phyloP scores from a whole-genome alignment of 177 flowering plant species.

The Vitis hybrid region DNA sequence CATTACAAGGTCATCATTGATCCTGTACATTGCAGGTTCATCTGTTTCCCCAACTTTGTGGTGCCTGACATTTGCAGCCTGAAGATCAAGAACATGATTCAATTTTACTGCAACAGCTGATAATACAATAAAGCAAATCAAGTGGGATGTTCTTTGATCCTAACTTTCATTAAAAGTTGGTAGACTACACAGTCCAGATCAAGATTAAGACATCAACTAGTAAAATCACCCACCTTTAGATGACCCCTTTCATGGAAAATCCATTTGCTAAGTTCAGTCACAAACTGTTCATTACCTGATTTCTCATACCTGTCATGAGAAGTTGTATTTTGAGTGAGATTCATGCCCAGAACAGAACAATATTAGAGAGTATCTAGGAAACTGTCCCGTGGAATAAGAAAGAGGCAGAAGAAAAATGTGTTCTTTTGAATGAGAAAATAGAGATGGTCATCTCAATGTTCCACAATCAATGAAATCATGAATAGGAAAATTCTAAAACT shows the following conservation, averaged over 20 bases:
- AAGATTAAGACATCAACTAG: background rate
- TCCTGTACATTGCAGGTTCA: constrained; percentile 91
- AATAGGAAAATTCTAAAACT: no score
- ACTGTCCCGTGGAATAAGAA: no score
- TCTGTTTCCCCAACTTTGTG: constrained; percentile 75
- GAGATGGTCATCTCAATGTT: no score
- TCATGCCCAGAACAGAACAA: background rate
- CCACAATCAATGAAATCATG: no score
- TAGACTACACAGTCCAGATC: background rate
- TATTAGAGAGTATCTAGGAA: no score
- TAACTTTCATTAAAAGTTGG: no score
- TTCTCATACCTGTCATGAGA: constrained; percentile 63
- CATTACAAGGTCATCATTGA: constrained; percentile 87
- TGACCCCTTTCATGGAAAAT: constrained; percentile 98
- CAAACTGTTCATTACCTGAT: constrained; percentile 94
- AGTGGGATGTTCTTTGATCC: no score
- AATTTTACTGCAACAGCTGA: background rate
- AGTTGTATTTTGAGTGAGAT: background rate
- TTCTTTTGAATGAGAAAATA: no score
- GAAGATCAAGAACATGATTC: background rate
- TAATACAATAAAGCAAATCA: background rate
- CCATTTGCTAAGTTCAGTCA: constrained; percentile 96
- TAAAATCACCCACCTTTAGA: constrained; percentile 64
- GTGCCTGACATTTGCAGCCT: constrained; percentile 88
- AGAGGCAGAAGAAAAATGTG: no score